phyloP scores from a whole-genome alignment of 1,139 yeast genomes.

The Candida sp. region DNA sequence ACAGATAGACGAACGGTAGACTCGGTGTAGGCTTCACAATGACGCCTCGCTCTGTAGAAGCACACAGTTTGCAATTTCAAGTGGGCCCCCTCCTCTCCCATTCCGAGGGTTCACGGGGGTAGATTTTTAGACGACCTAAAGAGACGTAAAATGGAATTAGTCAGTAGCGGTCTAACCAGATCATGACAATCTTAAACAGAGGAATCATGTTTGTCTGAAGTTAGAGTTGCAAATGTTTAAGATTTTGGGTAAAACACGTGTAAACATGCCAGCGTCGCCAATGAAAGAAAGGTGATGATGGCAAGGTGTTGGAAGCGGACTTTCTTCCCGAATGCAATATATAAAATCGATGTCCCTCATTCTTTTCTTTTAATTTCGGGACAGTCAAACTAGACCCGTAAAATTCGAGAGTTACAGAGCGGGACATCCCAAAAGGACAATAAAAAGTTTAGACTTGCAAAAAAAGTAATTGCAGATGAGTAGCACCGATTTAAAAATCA shows the following conservation, averaged over 20 bases:
- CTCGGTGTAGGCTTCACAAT: background rate
- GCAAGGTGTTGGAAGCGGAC: too few relatives aligned
- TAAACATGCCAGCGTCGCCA: background rate
- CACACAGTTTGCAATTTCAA: background rate
- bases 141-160: too few relatives aligned
- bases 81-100: background rate
- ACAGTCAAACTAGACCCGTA: too few relatives aligned
- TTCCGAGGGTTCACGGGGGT: too few relatives aligned
- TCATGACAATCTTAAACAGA: too few relatives aligned
- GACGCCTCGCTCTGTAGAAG: background rate
- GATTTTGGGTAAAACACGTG: background rate
- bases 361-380: background rate
- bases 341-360: background rate
- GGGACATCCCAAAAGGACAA: too few relatives aligned
- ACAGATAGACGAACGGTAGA: background rate
- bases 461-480: background rate
- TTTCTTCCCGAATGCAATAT: background rate
- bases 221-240: background rate
- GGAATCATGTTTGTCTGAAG: background rate
- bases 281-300: background rate
- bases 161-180: too few relatives aligned
- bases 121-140: too few relatives aligned
- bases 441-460: background rate
- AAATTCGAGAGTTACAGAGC: too few relatives aligned
- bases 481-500: background rate